Percentiles rank a stretch among this genome's conserved stretches.
Evolutionary conservation across 2,329 filamentous ascomycete genomes (phyloP).

Genomic region (Aspergillus costaricaensis): DNA sequence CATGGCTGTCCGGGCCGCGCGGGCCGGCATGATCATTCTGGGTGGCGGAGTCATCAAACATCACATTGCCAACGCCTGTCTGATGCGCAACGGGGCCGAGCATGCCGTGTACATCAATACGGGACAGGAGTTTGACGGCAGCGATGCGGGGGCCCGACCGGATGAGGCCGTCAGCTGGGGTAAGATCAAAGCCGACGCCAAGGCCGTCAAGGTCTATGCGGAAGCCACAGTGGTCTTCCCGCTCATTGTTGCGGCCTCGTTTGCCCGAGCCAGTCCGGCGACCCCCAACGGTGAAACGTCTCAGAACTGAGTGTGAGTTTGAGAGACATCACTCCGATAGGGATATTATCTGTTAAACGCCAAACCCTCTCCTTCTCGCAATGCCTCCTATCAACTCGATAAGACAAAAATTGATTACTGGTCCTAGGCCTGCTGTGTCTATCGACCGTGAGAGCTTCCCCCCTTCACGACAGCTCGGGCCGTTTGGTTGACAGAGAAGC

Average conservation of each 20-base stretch:
- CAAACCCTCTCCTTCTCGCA: background rate
- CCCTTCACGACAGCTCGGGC: background rate
- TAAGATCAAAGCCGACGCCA: conserved; percentile 88
- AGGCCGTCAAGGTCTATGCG: conserved; percentile 83
- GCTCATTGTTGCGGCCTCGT: conserved; percentile 67
- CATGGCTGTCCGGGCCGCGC: conserved; percentile 80
- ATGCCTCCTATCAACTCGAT: no score
- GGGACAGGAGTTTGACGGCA: conserved; percentile 94
- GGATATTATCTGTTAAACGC: background rate
- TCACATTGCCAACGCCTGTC: conserved; percentile 94
- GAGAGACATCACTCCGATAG: background rate
- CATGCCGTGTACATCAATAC: conserved; percentile 98
- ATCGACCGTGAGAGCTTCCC: background rate
- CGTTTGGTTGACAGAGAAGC: background rate
- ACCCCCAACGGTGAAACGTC: conserved; percentile 6
- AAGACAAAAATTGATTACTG: no score
- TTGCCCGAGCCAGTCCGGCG: conserved; percentile 50
- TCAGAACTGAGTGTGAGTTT: conserved; percentile 13
- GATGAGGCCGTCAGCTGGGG: conserved; percentile 99
- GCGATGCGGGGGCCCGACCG: conserved; percentile 89
- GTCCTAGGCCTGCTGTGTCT: background rate
- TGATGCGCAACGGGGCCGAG: conserved; percentile 97
- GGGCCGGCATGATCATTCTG: conserved; percentile 91
- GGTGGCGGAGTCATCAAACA: conserved; percentile 97
- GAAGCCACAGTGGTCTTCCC: conserved; percentile 70